Conservation (phyloP, 148 eudicot genomes). For the Rhododendron ovatum region DNA sequence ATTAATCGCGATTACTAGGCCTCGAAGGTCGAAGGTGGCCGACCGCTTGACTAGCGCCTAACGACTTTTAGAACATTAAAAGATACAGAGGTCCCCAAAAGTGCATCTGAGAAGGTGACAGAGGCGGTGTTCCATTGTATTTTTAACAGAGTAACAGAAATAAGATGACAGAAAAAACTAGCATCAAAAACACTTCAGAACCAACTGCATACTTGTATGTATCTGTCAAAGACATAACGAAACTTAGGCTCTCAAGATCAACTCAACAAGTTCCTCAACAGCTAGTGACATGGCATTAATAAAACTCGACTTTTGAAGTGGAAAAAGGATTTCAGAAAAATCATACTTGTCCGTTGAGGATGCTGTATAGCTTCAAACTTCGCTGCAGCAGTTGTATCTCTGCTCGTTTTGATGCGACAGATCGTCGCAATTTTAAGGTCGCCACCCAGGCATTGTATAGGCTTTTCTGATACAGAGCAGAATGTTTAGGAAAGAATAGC, state of each 20-base stretch:
- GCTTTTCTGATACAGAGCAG: slow-evolving; percentile 52
- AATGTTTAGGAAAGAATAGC: slow-evolving; percentile 13
- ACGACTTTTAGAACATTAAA: no score
- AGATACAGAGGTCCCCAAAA: not conserved
- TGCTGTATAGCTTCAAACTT: slow-evolving; percentile 56
- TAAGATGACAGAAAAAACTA: not conserved
- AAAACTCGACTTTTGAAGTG: not conserved
- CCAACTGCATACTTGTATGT: not conserved
- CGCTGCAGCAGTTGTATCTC: slow-evolving; percentile 57
- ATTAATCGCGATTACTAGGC: no score
- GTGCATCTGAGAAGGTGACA: not conserved
- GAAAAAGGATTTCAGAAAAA: not conserved
- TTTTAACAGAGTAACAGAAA: not conserved
- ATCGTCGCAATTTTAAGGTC: slow-evolving; percentile 46
- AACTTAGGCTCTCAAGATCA: not conserved
- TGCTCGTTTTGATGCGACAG: slow-evolving; percentile 46
- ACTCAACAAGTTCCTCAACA: not conserved
- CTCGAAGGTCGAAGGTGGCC: no score
- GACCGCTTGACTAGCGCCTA: no score
- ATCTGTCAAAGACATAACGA: not conserved
- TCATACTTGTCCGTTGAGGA: slow-evolving; percentile 74
- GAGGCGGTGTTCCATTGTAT: not conserved
- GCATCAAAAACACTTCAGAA: not conserved
- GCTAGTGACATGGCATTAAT: not conserved
- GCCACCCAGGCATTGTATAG: slow-evolving; percentile 66